Evolutionary conservation across 805 yeast species (phyloP).

Genomic region (Candida anglica): DNA sequence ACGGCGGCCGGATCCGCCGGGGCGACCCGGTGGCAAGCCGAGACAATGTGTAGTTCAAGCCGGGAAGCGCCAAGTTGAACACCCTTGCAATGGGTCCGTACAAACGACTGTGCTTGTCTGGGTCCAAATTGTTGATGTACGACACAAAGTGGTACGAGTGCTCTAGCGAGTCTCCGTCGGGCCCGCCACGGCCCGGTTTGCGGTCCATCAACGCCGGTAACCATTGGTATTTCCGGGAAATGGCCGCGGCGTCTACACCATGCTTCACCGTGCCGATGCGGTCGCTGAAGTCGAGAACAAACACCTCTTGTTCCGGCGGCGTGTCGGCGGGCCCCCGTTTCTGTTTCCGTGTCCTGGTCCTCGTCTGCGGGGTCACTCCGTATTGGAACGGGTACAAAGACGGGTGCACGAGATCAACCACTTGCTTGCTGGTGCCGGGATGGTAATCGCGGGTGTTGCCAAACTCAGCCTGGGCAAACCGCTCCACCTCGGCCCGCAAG

Average conservation of each 20-base stretch:
- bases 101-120: constrained; percentile 17
- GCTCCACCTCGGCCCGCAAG: constrained; percentile 8
- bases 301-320: constrained; percentile 4
- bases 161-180: no score
- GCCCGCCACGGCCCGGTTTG: no score
- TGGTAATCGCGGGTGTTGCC: constrained; percentile 30
- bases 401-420: constrained; percentile 38
- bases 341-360: no score
- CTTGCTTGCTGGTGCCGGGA: constrained; percentile 34
- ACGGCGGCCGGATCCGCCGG: constrained; percentile 3
- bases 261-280: constrained; percentile 8
- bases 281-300: neutral
- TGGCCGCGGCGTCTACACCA: constrained; percentile 9
- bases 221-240: constrained; percentile 33
- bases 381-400: constrained; percentile 34
- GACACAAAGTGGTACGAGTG: constrained; percentile 21
- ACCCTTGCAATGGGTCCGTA: constrained; percentile 25
- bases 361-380: constrained; percentile 21
- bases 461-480: constrained; percentile 9
- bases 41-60: constrained; percentile 24
- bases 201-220: constrained; percentile 23
- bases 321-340: neutral
- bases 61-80: constrained; percentile 27
- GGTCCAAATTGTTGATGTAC: constrained; percentile 40
- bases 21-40: constrained; percentile 13